phyloP scores from a whole-genome alignment of 2,329 filamentous ascomycete genomes.

The Cladosporium austrohemisphaericum region DNA sequence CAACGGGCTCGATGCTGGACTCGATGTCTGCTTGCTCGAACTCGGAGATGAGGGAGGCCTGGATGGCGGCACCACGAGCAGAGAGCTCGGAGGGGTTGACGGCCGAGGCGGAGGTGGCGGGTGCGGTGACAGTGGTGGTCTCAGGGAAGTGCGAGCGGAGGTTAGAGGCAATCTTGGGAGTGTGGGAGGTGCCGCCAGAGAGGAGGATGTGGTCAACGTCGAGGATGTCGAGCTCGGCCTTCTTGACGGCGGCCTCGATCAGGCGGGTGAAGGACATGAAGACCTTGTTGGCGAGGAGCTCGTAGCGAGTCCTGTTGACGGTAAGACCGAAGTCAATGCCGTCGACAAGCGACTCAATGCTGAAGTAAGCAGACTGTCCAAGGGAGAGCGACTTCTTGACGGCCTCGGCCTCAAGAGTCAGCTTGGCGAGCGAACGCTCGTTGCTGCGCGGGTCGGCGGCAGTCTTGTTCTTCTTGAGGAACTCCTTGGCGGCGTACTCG shows the following conservation, averaged over 20 bases:
- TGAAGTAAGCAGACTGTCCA: constrained; percentile 83
- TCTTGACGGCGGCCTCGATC: constrained; percentile 80
- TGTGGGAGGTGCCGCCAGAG: constrained; percentile 87
- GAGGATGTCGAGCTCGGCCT: constrained; percentile 85
- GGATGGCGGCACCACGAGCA: constrained; percentile 87
- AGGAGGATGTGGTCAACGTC: constrained; percentile 95
- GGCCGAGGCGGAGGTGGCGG: constrained; percentile 70
- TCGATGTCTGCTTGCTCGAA: constrained; percentile 92
- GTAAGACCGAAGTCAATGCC: constrained; percentile 88
- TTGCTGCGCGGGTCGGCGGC: constrained; percentile 72
- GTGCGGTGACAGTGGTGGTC: constrained; percentile 73
- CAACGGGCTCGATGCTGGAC: constrained; percentile 90
- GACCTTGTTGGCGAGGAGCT: constrained; percentile 80
- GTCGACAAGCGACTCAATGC: constrained; percentile 83
- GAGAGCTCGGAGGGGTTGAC: constrained; percentile 92
- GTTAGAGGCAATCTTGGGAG: constrained; percentile 83
- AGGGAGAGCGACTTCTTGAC: constrained; percentile 90
- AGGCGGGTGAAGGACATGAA: constrained; percentile 85
- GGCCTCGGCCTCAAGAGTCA: constrained; percentile 84
- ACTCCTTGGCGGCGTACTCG: constrained; percentile 98
- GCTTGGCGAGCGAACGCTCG: constrained; percentile 78
- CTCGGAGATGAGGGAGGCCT: constrained; percentile 89
- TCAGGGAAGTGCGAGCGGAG: constrained; percentile 76
- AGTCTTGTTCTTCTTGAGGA: constrained; percentile 90
- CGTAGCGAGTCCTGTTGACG: constrained; percentile 90